Percentiles rank a stretch among this genome's conserved stretches.
phyloP scores from a whole-genome alignment of 345 rosid genomes.

The Eucalyptus regnans region DNA sequence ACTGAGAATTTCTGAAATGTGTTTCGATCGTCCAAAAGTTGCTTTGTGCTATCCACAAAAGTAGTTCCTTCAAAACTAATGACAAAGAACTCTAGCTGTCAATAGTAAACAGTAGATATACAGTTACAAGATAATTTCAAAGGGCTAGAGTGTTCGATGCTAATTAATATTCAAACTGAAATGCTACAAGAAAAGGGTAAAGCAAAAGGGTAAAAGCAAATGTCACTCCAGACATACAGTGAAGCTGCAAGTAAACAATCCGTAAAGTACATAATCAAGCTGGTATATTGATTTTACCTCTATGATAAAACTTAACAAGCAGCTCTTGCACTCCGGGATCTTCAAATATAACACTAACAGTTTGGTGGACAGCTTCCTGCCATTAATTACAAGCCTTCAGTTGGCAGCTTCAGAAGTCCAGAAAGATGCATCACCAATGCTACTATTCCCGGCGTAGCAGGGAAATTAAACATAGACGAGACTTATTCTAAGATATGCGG shows the following conservation, averaged over 20 bases:
- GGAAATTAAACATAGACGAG: not conserved
- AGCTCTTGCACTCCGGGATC: slow-evolving; percentile 98
- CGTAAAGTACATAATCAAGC: not conserved
- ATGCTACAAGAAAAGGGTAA: not conserved
- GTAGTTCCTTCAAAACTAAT: not conserved
- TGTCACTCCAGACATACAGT: not conserved
- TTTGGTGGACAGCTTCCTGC: slow-evolving; percentile 92
- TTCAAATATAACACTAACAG: slow-evolving; percentile 86
- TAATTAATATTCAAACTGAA: not conserved
- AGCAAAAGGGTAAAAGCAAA: not conserved
- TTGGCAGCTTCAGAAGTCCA: not conserved
- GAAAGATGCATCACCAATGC: not conserved
- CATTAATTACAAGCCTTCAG: slow-evolving; percentile 1
- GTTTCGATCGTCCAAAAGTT: not conserved
- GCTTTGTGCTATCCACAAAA: not conserved
- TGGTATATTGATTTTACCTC: slow-evolving; percentile 27
- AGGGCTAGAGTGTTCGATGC: not conserved
- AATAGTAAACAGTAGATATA: not conserved
- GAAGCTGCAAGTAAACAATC: not conserved
- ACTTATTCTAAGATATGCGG: not conserved
- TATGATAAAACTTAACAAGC: slow-evolving; percentile 90
- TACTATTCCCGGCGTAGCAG: not conserved
- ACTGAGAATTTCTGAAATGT: not conserved
- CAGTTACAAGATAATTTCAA: not conserved
- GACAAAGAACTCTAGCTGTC: not conserved